phyloP scores from a whole-genome alignment of 2,329 filamentous ascomycete species.

The Calonectria leucothoes region DNA sequence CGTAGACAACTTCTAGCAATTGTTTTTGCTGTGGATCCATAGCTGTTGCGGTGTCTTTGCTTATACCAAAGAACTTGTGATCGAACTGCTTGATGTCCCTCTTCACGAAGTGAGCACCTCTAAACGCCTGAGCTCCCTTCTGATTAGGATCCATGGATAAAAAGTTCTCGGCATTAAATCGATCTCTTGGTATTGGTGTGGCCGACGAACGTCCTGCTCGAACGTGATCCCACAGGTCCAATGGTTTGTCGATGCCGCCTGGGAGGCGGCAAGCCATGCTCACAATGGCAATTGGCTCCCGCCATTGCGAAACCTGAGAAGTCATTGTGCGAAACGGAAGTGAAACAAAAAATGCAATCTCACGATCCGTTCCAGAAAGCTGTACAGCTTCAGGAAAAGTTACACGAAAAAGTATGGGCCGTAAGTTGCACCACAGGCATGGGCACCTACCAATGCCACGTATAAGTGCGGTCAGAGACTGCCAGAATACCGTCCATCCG shows the following conservation, averaged over 20 bases:
- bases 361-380: neutral
- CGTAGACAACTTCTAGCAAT: conserved; percentile 38
- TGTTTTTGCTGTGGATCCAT: conserved; percentile 41
- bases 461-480: neutral
- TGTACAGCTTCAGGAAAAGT: neutral
- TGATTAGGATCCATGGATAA: conserved; percentile 39
- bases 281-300: conserved; percentile 38
- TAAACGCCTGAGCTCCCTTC: conserved; percentile 36
- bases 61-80: conserved; percentile 41
- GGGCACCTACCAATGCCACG: neutral
- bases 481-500: neutral
- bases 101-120: conserved; percentile 38
- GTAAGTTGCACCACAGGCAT: neutral
- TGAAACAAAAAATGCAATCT: conserved; percentile 1
- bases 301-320: conserved; percentile 36
- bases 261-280: conserved; percentile 40
- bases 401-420: neutral
- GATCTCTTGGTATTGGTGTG: conserved; percentile 36
- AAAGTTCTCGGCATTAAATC: conserved; percentile 40
- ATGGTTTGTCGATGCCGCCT: conserved; percentile 38
- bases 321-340: conserved; percentile 26
- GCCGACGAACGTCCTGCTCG: conserved; percentile 34
- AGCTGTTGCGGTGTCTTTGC: conserved; percentile 38
- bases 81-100: conserved; percentile 40
- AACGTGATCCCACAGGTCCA: conserved; percentile 39